Percentiles rank a stretch among this genome's conserved stretches.
phyloP scores from a whole-genome alignment of 805 yeast genomes.

The Ogataea pini region DNA sequence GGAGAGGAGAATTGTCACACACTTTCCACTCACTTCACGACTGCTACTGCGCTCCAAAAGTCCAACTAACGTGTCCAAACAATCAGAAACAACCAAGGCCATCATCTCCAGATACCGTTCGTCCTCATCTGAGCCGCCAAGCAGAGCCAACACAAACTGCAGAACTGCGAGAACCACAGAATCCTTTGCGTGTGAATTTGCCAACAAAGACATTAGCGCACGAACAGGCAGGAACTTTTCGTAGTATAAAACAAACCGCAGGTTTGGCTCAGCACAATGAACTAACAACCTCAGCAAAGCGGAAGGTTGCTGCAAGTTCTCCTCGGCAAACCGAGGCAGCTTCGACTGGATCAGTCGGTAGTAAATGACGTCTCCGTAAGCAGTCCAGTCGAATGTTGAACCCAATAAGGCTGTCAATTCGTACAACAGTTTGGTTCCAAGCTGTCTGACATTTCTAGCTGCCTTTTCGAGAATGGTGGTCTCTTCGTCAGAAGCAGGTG shows the following conservation, averaged over 20 bases:
- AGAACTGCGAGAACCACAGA: conserved; percentile 58
- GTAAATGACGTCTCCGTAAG: conserved; percentile 52
- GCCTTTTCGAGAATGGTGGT: conserved; percentile 38
- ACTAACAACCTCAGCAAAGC: conserved; percentile 65
- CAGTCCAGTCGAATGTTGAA: conserved; percentile 54
- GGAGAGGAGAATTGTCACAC: conserved; percentile 51
- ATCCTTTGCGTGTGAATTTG: conserved; percentile 61
- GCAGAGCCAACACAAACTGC: conserved; percentile 51
- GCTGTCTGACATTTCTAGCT: conserved; percentile 62
- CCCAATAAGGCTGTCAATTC: conserved; percentile 57
- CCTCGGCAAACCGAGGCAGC: conserved; percentile 64
- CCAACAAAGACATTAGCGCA: conserved; percentile 57
- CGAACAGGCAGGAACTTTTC: conserved; percentile 56
- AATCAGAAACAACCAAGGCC: conserved; percentile 58
- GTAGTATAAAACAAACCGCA: conserved; percentile 52
- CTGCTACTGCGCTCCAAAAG: conserved; percentile 44
- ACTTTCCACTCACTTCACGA: conserved; percentile 50
- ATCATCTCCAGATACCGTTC: conserved; percentile 48
- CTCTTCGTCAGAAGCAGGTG: not conserved
- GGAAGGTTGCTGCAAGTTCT: conserved; percentile 82
- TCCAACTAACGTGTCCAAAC: conserved; percentile 51
- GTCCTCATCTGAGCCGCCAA: conserved; percentile 41
- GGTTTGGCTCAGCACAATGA: conserved; percentile 53
- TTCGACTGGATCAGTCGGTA: conserved; percentile 60
- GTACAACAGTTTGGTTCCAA: conserved; percentile 65